Conservation (phyloP, 805 yeast genomes). For the Lachancea lanzarotensis region DNA sequence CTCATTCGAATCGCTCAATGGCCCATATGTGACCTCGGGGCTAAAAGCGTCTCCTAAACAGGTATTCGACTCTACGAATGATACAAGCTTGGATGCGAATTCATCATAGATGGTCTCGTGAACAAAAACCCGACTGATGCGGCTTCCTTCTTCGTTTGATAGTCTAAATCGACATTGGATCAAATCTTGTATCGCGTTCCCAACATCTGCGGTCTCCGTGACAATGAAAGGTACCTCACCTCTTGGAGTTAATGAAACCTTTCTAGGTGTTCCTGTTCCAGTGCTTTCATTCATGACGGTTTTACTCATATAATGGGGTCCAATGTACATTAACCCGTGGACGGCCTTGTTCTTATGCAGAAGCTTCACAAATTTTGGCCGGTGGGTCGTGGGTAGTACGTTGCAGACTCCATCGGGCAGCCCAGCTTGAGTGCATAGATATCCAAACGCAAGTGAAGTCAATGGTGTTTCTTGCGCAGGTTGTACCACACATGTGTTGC, state of each 20-base stretch:
- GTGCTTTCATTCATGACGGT: background rate
- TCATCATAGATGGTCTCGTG: slow-evolving; percentile 49
- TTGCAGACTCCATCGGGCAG: slow-evolving; percentile 65
- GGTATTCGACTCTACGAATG: slow-evolving; percentile 36
- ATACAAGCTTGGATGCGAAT: slow-evolving; percentile 43
- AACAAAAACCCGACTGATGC: slow-evolving; percentile 66
- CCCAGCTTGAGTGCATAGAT: slow-evolving; percentile 59
- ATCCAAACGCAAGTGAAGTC: slow-evolving; percentile 61
- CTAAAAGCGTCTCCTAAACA: slow-evolving; percentile 59
- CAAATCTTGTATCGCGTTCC: slow-evolving; percentile 59
- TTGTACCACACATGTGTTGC: slow-evolving; percentile 69
- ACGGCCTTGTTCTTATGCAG: slow-evolving; percentile 37
- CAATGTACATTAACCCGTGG: background rate
- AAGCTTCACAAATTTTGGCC: slow-evolving; percentile 42
- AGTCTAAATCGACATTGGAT: slow-evolving; percentile 43
- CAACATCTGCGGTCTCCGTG: slow-evolving; percentile 66
- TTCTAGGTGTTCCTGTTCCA: slow-evolving; percentile 51
- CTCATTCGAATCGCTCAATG: slow-evolving; percentile 59
- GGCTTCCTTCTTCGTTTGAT: slow-evolving; percentile 76
- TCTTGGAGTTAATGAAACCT: slow-evolving; percentile 67
- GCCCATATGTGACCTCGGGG: slow-evolving; percentile 63
- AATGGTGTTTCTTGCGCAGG: slow-evolving; percentile 76
- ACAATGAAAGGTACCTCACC: slow-evolving; percentile 78
- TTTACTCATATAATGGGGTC: background rate
- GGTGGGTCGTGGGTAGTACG: slow-evolving; percentile 45